These are phyloP conservation scores for Sparassis latifolia DNA, from an alignment of 1,284 basidiomycete species.

Conservation along the genomic window DNA sequence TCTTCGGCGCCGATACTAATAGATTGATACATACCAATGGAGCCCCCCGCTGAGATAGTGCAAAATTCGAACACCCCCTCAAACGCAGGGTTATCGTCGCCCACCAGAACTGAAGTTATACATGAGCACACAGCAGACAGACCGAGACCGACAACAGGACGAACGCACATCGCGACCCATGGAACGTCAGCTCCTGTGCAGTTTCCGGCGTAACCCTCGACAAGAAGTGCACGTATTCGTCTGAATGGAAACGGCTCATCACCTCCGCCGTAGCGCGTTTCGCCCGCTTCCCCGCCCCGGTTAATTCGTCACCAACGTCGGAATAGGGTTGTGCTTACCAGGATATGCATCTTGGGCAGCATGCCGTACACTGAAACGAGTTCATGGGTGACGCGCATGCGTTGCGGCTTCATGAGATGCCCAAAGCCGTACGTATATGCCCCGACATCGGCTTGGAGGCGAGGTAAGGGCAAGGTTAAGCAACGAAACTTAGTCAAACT, in stretches of 20 bases:
- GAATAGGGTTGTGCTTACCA: constrained; percentile 44
- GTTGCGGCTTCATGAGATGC: constrained; percentile 94
- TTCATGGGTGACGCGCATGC: constrained; percentile 91
- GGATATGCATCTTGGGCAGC: constrained; percentile 85
- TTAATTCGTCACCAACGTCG: not conserved
- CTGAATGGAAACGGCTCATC: constrained; percentile 94
- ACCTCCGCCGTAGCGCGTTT: constrained; percentile 75
- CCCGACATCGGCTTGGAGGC: constrained; percentile 64
- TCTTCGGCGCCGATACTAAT: not conserved
- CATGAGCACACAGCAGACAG: constrained; percentile 5
- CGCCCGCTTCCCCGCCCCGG: constrained; percentile 51
- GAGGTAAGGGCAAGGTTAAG: not conserved
- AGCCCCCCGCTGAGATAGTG: constrained; percentile 93
- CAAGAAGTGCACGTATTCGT: constrained; percentile 95
- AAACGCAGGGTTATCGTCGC: constrained; percentile 95
- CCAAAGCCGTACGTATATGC: constrained; percentile 83
- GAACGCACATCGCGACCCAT: constrained; percentile 75
- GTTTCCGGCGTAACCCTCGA: constrained; percentile 86
- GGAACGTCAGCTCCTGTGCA: constrained; percentile 75
- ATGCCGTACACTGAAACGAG: constrained; percentile 88
- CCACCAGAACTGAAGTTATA: constrained; percentile 61
- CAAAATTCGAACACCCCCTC: constrained; percentile 98
- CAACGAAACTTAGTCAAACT: not conserved
- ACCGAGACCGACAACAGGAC: not conserved
- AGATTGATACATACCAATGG: constrained; percentile 52